These are phyloP conservation scores for Eucalyptus pauciflora DNA, from an alignment of 345 rosid species.

Conservation along the genomic window DNA sequence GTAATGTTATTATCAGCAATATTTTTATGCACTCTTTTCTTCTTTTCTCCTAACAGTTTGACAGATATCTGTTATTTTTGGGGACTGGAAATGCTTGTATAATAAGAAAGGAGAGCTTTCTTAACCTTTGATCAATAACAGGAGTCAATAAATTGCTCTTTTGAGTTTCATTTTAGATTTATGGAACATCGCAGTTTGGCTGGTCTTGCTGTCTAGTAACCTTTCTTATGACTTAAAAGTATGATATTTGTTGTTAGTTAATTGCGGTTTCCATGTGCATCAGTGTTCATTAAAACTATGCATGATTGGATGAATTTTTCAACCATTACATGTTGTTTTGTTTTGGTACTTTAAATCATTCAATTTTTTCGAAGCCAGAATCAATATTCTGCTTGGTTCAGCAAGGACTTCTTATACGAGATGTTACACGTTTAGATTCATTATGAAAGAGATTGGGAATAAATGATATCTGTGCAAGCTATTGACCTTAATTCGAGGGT, in stretches of 20 bases:
- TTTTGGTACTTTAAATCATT: neutral
- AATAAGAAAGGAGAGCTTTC: neutral
- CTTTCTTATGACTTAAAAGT: neutral
- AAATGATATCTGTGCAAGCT: neutral
- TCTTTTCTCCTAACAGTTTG: neutral
- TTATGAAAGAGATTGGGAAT: neutral
- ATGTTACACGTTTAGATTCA: neutral
- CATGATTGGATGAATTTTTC: neutral
- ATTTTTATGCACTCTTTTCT: neutral
- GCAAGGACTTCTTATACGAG: neutral
- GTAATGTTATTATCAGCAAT: slow-evolving; percentile 14
- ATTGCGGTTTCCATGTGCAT: neutral
- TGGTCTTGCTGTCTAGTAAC: neutral
- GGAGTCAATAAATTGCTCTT: neutral
- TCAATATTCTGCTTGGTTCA: neutral
- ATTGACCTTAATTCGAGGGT: neutral
- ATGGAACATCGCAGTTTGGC: neutral
- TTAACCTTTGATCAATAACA: neutral
- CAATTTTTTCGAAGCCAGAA: neutral
- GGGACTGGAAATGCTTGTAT: neutral
- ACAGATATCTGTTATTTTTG: neutral
- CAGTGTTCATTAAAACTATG: neutral
- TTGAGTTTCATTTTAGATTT: neutral
- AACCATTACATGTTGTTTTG: neutral
- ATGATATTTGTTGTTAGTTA: neutral